Percentiles rank a stretch among this genome's conserved stretches.
phyloP scores from a whole-genome alignment of 139 green algal genomes.

The Pycnococcus provasolii region DNA sequence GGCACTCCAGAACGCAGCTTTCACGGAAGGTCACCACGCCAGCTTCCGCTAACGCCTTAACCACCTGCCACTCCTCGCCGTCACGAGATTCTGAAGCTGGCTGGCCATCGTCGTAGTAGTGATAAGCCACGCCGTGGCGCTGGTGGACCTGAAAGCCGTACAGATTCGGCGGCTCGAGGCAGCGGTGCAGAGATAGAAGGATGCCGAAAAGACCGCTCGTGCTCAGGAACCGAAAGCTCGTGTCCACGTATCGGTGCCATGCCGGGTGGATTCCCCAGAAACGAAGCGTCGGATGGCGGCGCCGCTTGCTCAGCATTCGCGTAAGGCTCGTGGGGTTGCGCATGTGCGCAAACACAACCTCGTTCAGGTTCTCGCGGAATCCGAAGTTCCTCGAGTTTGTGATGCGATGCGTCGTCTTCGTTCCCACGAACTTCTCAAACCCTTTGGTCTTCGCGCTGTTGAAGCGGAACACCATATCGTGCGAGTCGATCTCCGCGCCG shows the following conservation, averaged over 20 bases:
- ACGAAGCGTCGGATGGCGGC: too few species aligned
- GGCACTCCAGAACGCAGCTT: constrained; percentile 18
- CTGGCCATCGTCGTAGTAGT: constrained; percentile 23
- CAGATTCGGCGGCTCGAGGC: constrained; percentile 2
- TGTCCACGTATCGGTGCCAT: constrained; percentile 2
- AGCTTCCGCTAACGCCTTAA: constrained; percentile 13
- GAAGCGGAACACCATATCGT: too few species aligned
- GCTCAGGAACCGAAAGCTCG: constrained; percentile 7
- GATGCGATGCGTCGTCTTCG: constrained; percentile 19
- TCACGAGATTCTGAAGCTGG: constrained; percentile 15
- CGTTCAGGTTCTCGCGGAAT: constrained; percentile 16
- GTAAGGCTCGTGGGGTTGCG: too few species aligned
- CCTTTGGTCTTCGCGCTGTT: too few species aligned
- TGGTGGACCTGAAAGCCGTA: constrained; percentile 23
- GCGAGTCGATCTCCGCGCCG: too few species aligned
- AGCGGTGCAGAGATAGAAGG: constrained; percentile 20
- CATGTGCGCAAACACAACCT: not conserved
- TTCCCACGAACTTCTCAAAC: too few species aligned
- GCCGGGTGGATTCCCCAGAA: too few species aligned
- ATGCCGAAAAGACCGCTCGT: constrained; percentile 25
- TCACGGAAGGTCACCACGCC: constrained; percentile 10
- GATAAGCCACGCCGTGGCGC: constrained; percentile 20
- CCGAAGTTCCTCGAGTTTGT: constrained; percentile 26
- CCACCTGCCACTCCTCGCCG: constrained; percentile 23
- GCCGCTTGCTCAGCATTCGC: too few species aligned